phyloP scores from a whole-genome alignment of 306 rosid species.

The Fagus crenata region DNA sequence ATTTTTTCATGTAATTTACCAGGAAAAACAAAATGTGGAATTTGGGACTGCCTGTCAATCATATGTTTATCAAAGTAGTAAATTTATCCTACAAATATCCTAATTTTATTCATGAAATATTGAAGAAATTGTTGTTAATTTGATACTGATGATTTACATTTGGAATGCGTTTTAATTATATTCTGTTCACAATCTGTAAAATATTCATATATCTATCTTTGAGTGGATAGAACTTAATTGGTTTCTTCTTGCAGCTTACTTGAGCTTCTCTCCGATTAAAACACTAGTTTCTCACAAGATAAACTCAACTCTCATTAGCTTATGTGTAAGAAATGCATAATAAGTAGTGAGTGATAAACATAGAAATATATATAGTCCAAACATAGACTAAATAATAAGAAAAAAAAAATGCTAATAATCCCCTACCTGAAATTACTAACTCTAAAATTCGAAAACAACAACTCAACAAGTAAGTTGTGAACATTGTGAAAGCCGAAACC shows the following conservation, averaged over 20 bases:
- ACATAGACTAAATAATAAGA: background rate
- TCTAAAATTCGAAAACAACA: background rate
- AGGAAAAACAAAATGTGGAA: background rate
- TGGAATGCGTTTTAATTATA: background rate
- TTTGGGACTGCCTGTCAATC: background rate
- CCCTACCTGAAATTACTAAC: background rate
- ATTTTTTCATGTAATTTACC: too few species aligned
- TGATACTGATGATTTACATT: background rate
- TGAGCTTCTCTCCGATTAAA: background rate
- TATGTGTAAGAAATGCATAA: background rate
- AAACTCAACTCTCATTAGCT: background rate
- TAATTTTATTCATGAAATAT: background rate
- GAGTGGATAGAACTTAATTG: background rate
- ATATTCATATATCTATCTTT: background rate
- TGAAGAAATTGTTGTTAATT: background rate
- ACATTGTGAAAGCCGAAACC: background rate
- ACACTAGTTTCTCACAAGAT: background rate
- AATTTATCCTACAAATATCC: background rate
- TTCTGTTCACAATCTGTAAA: background rate
- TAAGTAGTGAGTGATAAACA: background rate
- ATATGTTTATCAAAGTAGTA: background rate
- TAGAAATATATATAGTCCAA: background rate
- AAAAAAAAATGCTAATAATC: background rate
- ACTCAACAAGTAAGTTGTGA: background rate
- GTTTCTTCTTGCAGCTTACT: background rate